Base-by-base conservation (phyloP, 2,329 filamentous ascomycete genomes). In the Aspergillus uvarum region DNA sequence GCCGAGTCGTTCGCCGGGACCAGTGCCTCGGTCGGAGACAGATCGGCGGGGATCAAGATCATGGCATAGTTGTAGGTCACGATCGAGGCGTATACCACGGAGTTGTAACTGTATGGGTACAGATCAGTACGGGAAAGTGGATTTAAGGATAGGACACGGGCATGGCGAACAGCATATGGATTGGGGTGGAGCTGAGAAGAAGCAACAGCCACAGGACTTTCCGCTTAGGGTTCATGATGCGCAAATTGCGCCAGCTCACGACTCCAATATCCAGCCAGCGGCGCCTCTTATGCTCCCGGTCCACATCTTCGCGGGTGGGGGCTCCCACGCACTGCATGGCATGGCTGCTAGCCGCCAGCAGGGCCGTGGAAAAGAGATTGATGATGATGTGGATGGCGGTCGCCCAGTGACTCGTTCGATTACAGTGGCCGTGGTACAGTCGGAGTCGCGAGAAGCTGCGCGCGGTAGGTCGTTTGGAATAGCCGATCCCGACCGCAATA, bases 311-410 rank as follows among this genome's bases (percentile, higher is more conserved):
- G 24, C 74, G 61, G 2, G 70, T 72, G 0, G 75, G 75, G 2
- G 72, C 67, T 8, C 54, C 60, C 5, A 75, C 58, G 51, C 64
- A 70, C 63, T 77, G 75, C 73, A 77, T 76, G 56, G 65, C 68
- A 63, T 74, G 74, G 54, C 76, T 77, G 31, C 69, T 72, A 0
- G 71, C 70, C 7, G 64, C 65, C 1, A 77, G 64, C 0, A 77
- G 60, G 2, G 70, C 24, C 1, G 72, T 76, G 26, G 70, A 71
- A 6, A 77, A 53, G 10, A 72, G 58, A 49, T 77, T 78, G 57
- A 78, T 76, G 1, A 65, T 48, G 4, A 76, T 22, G 61, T 77
- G 74, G 10, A 72, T 50, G 60, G 66, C 71, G 5, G 47, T 58
- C 35, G 19, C 50, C 35, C 35, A 51, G 22, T 29, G 29, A 51